Evolutionary conservation across 2,329 filamentous ascomycete species (phyloP).

Genomic region (Fusarium paranaense): DNA sequence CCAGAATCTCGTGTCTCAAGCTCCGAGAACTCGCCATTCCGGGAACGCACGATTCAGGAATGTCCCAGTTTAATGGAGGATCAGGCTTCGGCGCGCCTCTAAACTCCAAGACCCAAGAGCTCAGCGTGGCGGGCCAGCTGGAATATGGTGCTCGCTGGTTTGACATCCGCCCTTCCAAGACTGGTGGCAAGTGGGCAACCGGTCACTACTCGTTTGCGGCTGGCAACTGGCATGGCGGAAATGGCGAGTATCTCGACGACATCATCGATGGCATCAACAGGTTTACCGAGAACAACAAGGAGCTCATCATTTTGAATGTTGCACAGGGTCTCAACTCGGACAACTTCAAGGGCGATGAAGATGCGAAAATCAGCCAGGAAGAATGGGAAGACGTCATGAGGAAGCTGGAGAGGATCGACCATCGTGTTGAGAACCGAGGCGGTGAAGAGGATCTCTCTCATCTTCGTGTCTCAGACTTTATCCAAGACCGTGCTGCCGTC

Average conservation of each 20-base stretch:
- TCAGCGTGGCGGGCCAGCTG: not conserved
- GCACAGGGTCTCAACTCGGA: not conserved
- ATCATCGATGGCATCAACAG: not conserved
- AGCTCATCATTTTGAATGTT: not conserved
- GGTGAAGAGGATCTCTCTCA: not conserved
- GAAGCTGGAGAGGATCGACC: not conserved
- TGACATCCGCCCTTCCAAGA: not conserved
- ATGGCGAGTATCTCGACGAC: not conserved
- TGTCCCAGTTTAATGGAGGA: not conserved
- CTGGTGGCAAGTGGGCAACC: not conserved
- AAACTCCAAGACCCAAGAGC: not conserved
- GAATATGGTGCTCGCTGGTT: not conserved
- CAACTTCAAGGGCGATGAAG: not conserved
- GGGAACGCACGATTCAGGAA: not conserved
- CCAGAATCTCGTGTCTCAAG: not conserved
- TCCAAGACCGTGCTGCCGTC: not conserved
- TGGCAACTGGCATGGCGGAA: not conserved
- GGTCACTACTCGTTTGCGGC: not conserved
- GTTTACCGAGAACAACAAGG: not conserved
- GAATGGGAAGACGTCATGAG: not conserved
- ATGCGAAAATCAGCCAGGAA: not conserved
- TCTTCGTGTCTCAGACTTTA: not conserved
- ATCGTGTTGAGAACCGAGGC: not conserved
- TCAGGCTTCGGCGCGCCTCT: not conserved
- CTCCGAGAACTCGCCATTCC: not conserved